A percentile compares a stretch with the other conserved stretches of the same genome.
These are phyloP conservation scores for Naematelia encephala DNA, from an alignment of 768 basidiomycete genomes.

Conservation along the genomic window DNA sequence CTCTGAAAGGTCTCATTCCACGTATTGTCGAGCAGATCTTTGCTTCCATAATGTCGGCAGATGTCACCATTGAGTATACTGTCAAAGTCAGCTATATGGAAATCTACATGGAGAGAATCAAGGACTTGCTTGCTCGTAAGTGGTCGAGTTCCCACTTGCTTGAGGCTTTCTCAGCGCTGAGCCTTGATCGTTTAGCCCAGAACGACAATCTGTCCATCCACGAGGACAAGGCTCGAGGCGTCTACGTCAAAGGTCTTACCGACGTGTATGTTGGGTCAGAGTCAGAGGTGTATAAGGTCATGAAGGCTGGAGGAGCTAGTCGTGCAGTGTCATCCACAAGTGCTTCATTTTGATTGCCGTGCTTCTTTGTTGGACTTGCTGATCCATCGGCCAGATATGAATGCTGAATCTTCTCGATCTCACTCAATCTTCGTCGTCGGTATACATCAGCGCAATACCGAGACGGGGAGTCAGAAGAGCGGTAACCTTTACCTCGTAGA, in stretches of 20 bases:
- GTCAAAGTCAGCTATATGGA: constrained; percentile 99
- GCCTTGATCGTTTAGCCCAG: constrained; percentile 60
- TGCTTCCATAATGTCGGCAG: constrained; percentile 92
- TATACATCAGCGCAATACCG: constrained; percentile 93
- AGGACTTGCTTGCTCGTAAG: constrained; percentile 92
- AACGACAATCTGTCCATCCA: constrained; percentile 98
- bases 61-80: constrained; percentile 91
- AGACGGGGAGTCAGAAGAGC: constrained; percentile 90
- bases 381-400: constrained; percentile 71
- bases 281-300: constrained; percentile 95
- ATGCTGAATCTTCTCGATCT: constrained; percentile 96
- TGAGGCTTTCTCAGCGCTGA: not conserved
- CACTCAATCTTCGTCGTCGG: constrained; percentile 99
- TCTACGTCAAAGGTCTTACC: constrained; percentile 95
- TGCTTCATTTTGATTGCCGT: constrained; percentile 46
- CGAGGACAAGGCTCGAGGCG: constrained; percentile 94
- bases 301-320: constrained; percentile 90
- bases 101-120: constrained; percentile 93
- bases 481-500: constrained; percentile 97
- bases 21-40: constrained; percentile 99
- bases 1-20: constrained; percentile 92
- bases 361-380: no score
- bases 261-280: constrained; percentile 98
- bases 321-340: constrained; percentile 92
- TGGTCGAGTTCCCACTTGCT: constrained; percentile 21